A percentile compares a stretch with the other conserved stretches of the same genome.
Conservation (phyloP, 2,329 filamentous ascomycete species). For the Penicillium hesseltinei region DNA sequence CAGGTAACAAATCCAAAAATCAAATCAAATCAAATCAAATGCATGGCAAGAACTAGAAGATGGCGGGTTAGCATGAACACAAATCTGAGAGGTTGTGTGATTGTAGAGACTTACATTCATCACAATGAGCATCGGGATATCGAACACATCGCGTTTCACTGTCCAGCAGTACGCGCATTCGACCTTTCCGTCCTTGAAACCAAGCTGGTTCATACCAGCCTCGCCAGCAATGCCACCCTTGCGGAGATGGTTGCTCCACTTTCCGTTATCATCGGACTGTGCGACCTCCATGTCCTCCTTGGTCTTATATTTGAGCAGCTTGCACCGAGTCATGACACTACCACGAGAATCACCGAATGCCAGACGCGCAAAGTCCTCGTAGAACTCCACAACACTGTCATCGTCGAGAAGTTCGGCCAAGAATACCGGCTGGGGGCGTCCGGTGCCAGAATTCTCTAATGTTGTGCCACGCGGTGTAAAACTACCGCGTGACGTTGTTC, state of each 20-base stretch:
- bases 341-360: conserved; percentile 90
- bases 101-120: conserved; percentile 75
- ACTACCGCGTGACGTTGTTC: conserved; percentile 47
- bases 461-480: conserved; percentile 49
- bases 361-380: conserved; percentile 89
- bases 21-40: conserved; percentile 35
- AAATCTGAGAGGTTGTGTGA: neutral
- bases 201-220: conserved; percentile 75
- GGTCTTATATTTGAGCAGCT: conserved; percentile 84
- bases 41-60: conserved; percentile 45
- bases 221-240: conserved; percentile 49
- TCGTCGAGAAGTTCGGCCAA: conserved; percentile 91
- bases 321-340: conserved; percentile 77
- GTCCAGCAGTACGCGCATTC: conserved; percentile 97
- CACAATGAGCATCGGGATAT: conserved; percentile 97
- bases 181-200: conserved; percentile 80
- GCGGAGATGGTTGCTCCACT: conserved; percentile 42
- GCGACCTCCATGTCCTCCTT: conserved; percentile 55
- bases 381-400: conserved; percentile 89
- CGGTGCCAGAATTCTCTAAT: conserved; percentile 40
- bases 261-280: conserved; percentile 49
- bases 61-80: conserved; percentile 11
- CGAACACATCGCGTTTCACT: conserved; percentile 93
- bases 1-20: neutral
- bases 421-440: conserved; percentile 73